Conservation (phyloP, 2,329 filamentous ascomycete species). For the Didymella glomerata region DNA sequence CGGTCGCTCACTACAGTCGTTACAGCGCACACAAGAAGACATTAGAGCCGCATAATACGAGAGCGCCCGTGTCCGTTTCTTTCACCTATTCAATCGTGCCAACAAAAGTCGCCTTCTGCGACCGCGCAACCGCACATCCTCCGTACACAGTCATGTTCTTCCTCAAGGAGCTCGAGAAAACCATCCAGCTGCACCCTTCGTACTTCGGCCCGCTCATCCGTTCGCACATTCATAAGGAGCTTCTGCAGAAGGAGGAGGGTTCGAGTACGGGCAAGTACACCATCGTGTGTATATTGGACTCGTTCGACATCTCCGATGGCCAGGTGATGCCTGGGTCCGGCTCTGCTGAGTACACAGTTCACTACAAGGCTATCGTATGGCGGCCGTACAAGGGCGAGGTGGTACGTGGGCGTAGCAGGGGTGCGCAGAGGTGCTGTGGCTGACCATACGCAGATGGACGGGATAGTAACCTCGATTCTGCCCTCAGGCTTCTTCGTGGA, state of each 20-base stretch:
- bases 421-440: slow-evolving; percentile 27
- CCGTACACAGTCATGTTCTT: slow-evolving; percentile 80
- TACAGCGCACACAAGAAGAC: slow-evolving; percentile 35
- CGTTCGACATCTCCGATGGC: slow-evolving; percentile 92
- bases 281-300: slow-evolving; percentile 97
- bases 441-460: slow-evolving; percentile 76
- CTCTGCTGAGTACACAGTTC: slow-evolving; percentile 91
- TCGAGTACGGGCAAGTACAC: slow-evolving; percentile 96
- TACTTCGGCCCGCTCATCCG: slow-evolving; percentile 96
- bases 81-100: slow-evolving; percentile 28
- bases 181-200: slow-evolving; percentile 93
- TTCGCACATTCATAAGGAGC: slow-evolving; percentile 86
- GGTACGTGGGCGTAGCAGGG: slow-evolving; percentile 63
- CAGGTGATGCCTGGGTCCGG: slow-evolving; percentile 91
- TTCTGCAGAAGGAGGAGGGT: slow-evolving; percentile 92
- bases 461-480: slow-evolving; percentile 90
- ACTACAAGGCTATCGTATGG: slow-evolving; percentile 96
- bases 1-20: slow-evolving; percentile 30
- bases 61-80: slow-evolving; percentile 22
- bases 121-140: slow-evolving; percentile 18
- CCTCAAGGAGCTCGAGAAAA: slow-evolving; percentile 94
- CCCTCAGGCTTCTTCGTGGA: slow-evolving; percentile 90
- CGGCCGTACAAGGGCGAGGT: slow-evolving; percentile 98
- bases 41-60: slow-evolving; percentile 39
- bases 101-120: slow-evolving; percentile 11